Evolutionary conservation across 805 yeast genomes (phyloP).

Genomic region (Wickerhamiella cacticola): DNA sequence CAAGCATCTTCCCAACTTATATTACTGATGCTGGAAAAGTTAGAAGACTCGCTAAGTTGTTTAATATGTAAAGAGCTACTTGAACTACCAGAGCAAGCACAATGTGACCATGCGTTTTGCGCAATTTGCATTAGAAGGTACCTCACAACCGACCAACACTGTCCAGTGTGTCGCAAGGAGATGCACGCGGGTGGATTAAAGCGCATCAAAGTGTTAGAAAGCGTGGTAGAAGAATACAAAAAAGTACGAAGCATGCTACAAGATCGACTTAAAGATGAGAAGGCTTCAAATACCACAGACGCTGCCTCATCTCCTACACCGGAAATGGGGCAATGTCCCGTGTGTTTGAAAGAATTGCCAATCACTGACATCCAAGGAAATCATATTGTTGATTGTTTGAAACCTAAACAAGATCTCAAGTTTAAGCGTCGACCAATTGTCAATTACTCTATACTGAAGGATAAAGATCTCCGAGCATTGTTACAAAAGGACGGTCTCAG

Average conservation of each 20-base stretch:
- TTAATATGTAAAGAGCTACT: constrained; percentile 79
- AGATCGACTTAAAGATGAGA: neutral
- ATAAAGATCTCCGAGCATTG: constrained; percentile 49
- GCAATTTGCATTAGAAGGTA: constrained; percentile 72
- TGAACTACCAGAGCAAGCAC: constrained; percentile 66
- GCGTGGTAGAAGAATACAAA: constrained; percentile 44
- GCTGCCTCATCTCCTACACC: neutral
- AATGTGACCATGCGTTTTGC: constrained; percentile 84
- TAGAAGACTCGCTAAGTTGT: constrained; percentile 68
- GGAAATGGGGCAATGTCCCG: constrained; percentile 48
- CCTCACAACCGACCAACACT: constrained; percentile 44
- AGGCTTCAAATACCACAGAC: neutral
- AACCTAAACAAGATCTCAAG: constrained; percentile 22
- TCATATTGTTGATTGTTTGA: constrained; percentile 53
- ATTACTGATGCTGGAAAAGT: constrained; percentile 20
- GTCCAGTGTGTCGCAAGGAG: constrained; percentile 70
- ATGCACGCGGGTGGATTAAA: constrained; percentile 57
- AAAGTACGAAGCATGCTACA: constrained; percentile 32
- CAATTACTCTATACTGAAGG: constrained; percentile 48
- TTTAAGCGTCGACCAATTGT: constrained; percentile 32
- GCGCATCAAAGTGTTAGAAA: constrained; percentile 60
- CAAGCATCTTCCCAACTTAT: neutral
- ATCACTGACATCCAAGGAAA: constrained; percentile 42
- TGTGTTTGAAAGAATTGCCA: constrained; percentile 47
- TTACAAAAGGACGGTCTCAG: constrained; percentile 45